A percentile compares a stretch with the other conserved stretches of the same genome.
Evolutionary conservation across 495 filamentous ascomycete genomes (phyloP).

Genomic region (Cryomyces minteri): DNA sequence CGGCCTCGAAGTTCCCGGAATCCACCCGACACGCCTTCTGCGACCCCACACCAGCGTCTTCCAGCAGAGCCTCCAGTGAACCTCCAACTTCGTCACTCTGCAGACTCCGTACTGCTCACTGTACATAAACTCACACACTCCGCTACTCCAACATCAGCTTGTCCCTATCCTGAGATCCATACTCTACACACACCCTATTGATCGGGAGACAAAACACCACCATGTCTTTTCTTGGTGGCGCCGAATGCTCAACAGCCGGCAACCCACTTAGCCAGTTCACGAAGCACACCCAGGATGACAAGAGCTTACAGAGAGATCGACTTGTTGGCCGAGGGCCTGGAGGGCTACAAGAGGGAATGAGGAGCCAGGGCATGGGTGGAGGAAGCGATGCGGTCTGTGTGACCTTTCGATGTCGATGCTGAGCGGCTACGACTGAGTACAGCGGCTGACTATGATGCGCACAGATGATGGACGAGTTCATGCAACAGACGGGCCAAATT

Average conservation of each 20-base stretch:
- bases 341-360: slow-evolving; percentile 44
- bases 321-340: slow-evolving; percentile 52
- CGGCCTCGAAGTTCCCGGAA: too few relatives aligned
- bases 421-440: not conserved
- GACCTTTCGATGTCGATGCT: not conserved
- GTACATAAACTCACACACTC: not conserved
- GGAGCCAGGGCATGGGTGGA: slow-evolving; percentile 38
- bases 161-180: too few relatives aligned
- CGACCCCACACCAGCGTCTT: too few relatives aligned
- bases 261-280: slow-evolving; percentile 95
- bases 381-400: slow-evolving; percentile 40
- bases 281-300: slow-evolving; percentile 89
- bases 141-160: not conserved
- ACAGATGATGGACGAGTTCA: slow-evolving; percentile 86
- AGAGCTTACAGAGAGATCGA: slow-evolving; percentile 77
- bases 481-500: slow-evolving; percentile 49
- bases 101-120: too few relatives aligned
- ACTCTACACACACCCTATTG: too few relatives aligned
- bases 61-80: too few relatives aligned
- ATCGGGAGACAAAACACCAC: not conserved
- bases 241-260: slow-evolving; percentile 89
- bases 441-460: not conserved
- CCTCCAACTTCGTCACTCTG: too few relatives aligned
- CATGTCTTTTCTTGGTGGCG: slow-evolving; percentile 79
- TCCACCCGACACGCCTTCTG: too few relatives aligned